Evolutionary conservation across 441 rosid species (phyloP).

Genomic region (Breynia disticha): DNA sequence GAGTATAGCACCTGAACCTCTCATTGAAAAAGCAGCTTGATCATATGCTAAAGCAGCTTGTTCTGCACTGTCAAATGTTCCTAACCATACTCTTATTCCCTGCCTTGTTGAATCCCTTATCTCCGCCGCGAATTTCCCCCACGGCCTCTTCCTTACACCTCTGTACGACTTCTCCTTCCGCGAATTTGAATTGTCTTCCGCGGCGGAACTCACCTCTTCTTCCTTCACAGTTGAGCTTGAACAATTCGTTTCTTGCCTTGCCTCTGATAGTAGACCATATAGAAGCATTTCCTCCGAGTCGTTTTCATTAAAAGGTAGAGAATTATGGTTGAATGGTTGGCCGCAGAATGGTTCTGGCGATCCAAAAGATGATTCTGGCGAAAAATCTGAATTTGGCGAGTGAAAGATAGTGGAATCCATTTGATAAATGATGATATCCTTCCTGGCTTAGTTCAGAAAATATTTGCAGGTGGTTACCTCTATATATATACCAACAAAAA

Average conservation of each 20-base stretch:
- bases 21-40: conserved; percentile 80
- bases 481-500: not conserved
- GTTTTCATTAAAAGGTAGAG: conserved; percentile 86
- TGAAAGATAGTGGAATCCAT: conserved; percentile 46
- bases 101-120: conserved; percentile 79
- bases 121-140: conserved; percentile 93
- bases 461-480: not conserved
- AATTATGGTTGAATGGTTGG: conserved; percentile 20
- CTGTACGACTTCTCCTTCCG: conserved; percentile 45
- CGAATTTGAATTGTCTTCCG: conserved; percentile 21
- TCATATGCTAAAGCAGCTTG: conserved; percentile 90
- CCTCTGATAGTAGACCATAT: conserved; percentile 45
- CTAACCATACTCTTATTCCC: conserved; percentile 78
- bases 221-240: conserved; percentile 20
- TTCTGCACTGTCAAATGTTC: conserved; percentile 84
- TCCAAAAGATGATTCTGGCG: conserved; percentile 49
- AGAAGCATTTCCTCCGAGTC: conserved; percentile 91
- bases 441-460: conserved; percentile 10
- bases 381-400: conserved; percentile 39
- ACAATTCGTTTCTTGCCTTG: conserved; percentile 19
- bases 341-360: conserved; percentile 37
- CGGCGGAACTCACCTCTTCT: conserved; percentile 40
- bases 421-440: not conserved
- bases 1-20: conserved; percentile 65
- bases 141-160: conserved; percentile 82